Conservation (phyloP, 2,329 filamentous ascomycete genomes). For the Arthrobotrys sinensis region DNA sequence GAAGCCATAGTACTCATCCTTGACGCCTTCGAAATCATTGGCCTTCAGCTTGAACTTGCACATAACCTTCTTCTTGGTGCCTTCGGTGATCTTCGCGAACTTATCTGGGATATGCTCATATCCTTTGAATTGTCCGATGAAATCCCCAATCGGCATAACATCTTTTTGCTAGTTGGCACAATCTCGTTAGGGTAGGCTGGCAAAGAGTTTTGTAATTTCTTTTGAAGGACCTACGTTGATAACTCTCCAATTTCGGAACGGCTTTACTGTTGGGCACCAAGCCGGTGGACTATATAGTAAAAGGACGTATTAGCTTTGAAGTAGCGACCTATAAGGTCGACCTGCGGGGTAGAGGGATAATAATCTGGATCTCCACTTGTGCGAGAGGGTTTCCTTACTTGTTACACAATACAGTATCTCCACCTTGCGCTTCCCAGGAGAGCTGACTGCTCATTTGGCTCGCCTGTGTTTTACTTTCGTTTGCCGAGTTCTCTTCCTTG, state of each 20-base stretch:
- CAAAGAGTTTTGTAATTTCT: neutral
- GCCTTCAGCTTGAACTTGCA: conserved; percentile 26
- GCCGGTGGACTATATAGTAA: conserved; percentile 34
- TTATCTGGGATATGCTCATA: conserved; percentile 17
- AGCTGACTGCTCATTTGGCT: conserved; percentile 40
- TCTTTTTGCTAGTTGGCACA: conserved; percentile 21
- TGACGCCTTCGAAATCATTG: neutral
- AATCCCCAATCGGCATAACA: conserved; percentile 27
- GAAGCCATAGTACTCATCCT: conserved; percentile 23
- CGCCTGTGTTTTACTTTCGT: neutral
- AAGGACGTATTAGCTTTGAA: neutral
- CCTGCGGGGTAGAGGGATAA: too few relatives aligned
- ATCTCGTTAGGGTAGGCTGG: neutral
- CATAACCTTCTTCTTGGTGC: conserved; percentile 10
- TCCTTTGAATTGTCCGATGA: conserved; percentile 22
- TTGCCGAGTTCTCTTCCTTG: neutral
- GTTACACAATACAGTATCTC: conserved; percentile 61
- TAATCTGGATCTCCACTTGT: too few relatives aligned
- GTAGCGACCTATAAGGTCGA: neutral
- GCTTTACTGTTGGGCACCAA: conserved; percentile 58
- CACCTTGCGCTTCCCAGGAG: conserved; percentile 61
- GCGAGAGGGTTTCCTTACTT: conserved; percentile 39
- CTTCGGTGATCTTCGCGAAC: conserved; percentile 5
- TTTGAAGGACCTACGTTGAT: conserved; percentile 47
- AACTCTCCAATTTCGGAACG: conserved; percentile 61